Evolutionary conservation across 495 filamentous ascomycete genomes (phyloP), one percentile per base, ranked within the genome.

Genomic region (Mytilinidion resinicola): DNA sequence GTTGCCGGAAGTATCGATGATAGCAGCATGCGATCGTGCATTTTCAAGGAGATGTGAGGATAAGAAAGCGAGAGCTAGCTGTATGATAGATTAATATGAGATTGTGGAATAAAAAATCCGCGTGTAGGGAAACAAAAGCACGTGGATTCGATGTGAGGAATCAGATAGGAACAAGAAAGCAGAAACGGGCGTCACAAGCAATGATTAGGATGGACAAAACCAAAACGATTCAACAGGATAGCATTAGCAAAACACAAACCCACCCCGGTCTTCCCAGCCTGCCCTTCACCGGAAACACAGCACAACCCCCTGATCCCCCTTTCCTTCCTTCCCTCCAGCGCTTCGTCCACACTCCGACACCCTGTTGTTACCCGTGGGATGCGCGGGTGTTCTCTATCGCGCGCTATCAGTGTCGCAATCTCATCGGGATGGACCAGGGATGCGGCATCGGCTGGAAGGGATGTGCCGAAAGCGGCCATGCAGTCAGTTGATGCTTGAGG

Each of bases 1-100:
- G 30, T 62, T 51, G 35, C 70, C 63, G 1, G 63, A 61, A 2
- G 63, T 69, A 46, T 74, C 70, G 54, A 73, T 68, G 17, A 71
- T 53, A 9, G 64, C 63, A 8, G 63, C 71, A 0, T 53, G 54
- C 4, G 62, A 56, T 14, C 21, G 44, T 5, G 55, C 39, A 15
- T 52, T 14, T 11, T 19, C 10, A 11, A 71, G 63, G 12, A 73
- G 60, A 42, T 67, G 66, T 7, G 65, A 51, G 15, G 57, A 44
- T 10, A 73, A 37, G 17, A 64, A 17, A 1, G 49, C 17, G 14
- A 57, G 53, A 19, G 25, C n/a, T 21, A 71, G 41, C 52, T 69
- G 49, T n/a, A 30, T n/a, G 4, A 54, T 12, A 17, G 36, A 17
- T 49, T 17, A 36, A 38, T n/a, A 50, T 7, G 17, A 25, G 15